Evolutionary conservation across 192 early-diverging fungal species (phyloP).

Genomic region (Dissophora globulifera): DNA sequence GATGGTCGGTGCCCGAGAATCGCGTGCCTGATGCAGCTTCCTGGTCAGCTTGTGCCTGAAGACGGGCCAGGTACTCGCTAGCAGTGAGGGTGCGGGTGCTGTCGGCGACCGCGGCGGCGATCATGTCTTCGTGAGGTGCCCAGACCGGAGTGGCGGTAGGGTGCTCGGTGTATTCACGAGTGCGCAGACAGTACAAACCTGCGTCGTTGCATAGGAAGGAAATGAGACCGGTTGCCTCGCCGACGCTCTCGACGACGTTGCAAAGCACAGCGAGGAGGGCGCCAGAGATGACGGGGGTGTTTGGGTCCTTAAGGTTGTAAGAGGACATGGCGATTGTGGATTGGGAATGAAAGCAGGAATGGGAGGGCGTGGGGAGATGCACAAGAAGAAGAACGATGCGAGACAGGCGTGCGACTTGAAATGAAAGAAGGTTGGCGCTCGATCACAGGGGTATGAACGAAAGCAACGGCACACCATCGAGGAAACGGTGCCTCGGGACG

Average conservation of each 20-base stretch:
- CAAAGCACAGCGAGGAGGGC: conserved; percentile 37
- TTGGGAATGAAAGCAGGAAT: background rate
- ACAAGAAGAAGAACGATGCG: background rate
- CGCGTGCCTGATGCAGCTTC: conserved; percentile 4
- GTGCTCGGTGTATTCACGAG: conserved; percentile 27
- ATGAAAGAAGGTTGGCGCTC: too few relatives aligned
- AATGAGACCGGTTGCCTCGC: conserved; percentile 23
- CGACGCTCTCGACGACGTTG: conserved; percentile 47
- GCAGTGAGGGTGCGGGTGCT: background rate
- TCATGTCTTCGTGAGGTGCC: conserved; percentile 21
- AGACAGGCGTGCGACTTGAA: too few relatives aligned
- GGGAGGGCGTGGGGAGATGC: background rate
- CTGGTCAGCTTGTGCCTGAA: conserved; percentile 15
- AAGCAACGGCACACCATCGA: too few relatives aligned
- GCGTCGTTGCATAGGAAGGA: conserved; percentile 41
- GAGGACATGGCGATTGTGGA: background rate
- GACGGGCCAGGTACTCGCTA: background rate
- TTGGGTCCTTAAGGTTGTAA: conserved; percentile 41
- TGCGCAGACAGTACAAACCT: conserved; percentile 39
- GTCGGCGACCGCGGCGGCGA: background rate
- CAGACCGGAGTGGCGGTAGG: conserved; percentile 53
- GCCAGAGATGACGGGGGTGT: conserved; percentile 52
- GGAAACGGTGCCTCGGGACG: too few relatives aligned
- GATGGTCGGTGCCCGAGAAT: background rate
- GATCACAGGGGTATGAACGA: too few relatives aligned